Base-by-base conservation (phyloP, 208 protist species). In the Acanthamoeba castellanii region DNA sequence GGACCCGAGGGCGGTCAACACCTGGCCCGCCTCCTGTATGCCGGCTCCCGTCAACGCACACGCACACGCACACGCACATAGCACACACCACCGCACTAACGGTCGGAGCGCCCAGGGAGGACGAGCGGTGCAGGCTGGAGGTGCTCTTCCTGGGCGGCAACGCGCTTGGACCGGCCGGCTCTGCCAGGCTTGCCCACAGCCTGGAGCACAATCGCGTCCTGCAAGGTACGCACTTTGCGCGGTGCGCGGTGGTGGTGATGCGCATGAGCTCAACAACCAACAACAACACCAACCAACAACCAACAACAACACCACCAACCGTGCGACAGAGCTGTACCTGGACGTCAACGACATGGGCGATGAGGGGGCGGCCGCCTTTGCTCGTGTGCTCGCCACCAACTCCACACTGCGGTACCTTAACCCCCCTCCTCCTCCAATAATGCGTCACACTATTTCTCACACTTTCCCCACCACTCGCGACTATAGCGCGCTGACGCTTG, bases 321-420 rank as follows among this genome's bases (percentile, higher is more conserved):
- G 50, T 0, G 50, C 16, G 50, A 47, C 18, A 89, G 82, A 89
- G 47, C 82, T 89, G 18, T 89, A 66, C 32, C 6, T 89, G 82
- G 82, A 89, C 55, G 82, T 89, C 7, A 89, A 64, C 55, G 82
- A 89, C 52, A 66, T 89, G 5, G 52, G 52, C 18, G 82, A 89
- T 50, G 82, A 59, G 50, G 82, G 82, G 1, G 82, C 82, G 13
- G n/a, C n/a, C 14, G 82, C 82, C 50, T 68, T 89, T 64, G 82
- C 82, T 3, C 55, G 30, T n/a, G 30, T 64, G 52, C 45, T 89
- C 30, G 32, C 30, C 27, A 42, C n/a, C 30, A 89, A 89, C 50
- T 22, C 47, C 16, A 47, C 87, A 3, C 61, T 92, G 3, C 72
- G 37, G 72, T 81, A 20, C 61, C 59, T n/a, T 9, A 22, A 0